A percentile compares a stretch with the other conserved stretches of the same genome.
These are phyloP conservation scores for Fraxinus cuspidata DNA, from an alignment of 257 asterid genomes.

Conservation along the genomic window DNA sequence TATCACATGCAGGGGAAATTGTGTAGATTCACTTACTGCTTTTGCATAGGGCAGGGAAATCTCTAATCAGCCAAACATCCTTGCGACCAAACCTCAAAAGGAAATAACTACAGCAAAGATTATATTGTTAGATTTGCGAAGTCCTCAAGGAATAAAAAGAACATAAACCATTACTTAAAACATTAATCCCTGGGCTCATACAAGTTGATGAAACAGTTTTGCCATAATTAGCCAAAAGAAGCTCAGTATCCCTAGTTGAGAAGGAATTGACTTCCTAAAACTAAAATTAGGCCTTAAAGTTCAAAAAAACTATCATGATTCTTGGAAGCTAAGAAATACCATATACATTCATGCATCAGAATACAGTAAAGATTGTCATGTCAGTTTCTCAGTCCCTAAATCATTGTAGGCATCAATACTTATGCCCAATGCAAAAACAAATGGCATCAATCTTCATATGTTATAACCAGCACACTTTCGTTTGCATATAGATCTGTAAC, in stretches of 20 bases:
- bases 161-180: too few species aligned
- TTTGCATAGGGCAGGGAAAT: neutral
- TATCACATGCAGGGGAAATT: too few species aligned
- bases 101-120: neutral
- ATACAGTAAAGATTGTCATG: neutral
- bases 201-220: neutral
- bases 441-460: neutral
- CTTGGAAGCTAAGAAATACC: too few species aligned
- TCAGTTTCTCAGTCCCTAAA: neutral
- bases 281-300: neutral
- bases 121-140: neutral
- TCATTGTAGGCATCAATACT: neutral
- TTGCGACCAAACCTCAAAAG: neutral
- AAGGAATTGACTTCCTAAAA: neutral
- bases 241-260: too few species aligned
- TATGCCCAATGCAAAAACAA: neutral
- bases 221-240: too few species aligned
- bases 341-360: too few species aligned
- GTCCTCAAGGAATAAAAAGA: neutral
- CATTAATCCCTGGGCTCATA: neutral
- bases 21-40: too few species aligned
- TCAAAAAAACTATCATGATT: too few species aligned
- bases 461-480: neutral
- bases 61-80: neutral
- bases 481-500: neutral